Evolutionary conservation across 331 rosid species (phyloP), one percentile per base, ranked within the genome.

Genomic region (Cydonia oblonga): DNA sequence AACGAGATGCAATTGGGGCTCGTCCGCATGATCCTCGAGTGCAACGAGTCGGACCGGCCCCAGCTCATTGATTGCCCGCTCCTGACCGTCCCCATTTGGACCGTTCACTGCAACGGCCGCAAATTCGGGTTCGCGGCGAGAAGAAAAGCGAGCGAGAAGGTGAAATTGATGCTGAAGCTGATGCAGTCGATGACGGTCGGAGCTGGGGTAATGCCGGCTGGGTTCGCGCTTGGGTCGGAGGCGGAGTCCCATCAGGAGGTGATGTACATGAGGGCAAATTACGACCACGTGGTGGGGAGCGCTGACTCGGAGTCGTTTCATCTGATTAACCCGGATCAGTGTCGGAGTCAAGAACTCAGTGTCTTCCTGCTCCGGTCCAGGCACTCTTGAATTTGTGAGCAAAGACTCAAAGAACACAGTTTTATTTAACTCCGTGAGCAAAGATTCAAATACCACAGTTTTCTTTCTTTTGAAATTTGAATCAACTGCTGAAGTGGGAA

Each of bases 261-360:
- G 3, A 84, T 89, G 96, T 91, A 89, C 58, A 93, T 93, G 97
- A 82, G 97, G 65, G 95, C 96, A 1, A 89, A 89, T 66, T 93
- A 85, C 30, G 98, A 93, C 70, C 97, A 93, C 81, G 92, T 93
- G 26, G 89, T 95, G 22, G 99, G 99, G 2, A 82, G 84, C 44
- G 87, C 80, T 0, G 95, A 92, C 65, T 85, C 88, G 40, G 95
- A 92, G 75, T 90, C 97, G 11, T 90, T 92, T 74, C 95, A 95
- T 26, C 96, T 95, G 25, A 86, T 95, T 7, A 95, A 88, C 90
- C 97, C 96, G 69, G 97, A 88, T 82, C 93, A 88, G 85, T 88
- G 77, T 71, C 85, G 90, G 2, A 84, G 88, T 81, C 99, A 95
- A 76, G 99, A 95, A 81, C 96, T 95, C 86, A 87, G 96, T 38